Evolutionary conservation across 805 yeast species (phyloP), one percentile per base, ranked within the genome.

Genomic region (Wickerhamomyces strasburgensis): DNA sequence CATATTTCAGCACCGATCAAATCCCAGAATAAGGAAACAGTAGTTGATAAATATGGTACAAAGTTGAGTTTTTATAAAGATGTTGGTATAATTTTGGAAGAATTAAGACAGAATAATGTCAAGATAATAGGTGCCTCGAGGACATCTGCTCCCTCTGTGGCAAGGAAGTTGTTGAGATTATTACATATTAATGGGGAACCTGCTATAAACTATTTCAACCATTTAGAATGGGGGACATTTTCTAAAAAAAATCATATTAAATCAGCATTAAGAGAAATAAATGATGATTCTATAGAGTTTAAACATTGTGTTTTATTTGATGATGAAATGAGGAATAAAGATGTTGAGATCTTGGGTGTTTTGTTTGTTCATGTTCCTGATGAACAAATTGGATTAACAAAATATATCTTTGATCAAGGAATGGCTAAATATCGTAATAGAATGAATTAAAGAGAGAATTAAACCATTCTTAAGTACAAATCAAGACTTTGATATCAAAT

Each of bases 121-220:
- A 60, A 56, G 24, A 68, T 84, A 1, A 70, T 81, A 19, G 78
- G 81, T 4, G 96, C 96, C 0, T 80, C 90, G 18, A 66, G 95
- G 47, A 87, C 96, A 0, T 74, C 75, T 42, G 75, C 86, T 1
- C 95, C 95, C 0, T 66, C 72, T n/a, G 63, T 82, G n/a, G 96
- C 96, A 2, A 67, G 67, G 44, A 73, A 76, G 37, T 58, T 87
- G 52, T 60, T 86, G 35, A 63, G 68, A 7, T 56, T 69, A 39
- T 66, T 83, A 25, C 65, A 70, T 26, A 60, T 86, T 1, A 70
- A 71, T 29, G 72, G 67, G n/a, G 64, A 61, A 30, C 78, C 82
- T 1, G 66, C 78, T n/a, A 57, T 64, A 14, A 50, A 64, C 10
- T 66, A 63, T 34, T 80, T 86, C 45, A 78, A 74, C 43, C 72